Percentiles rank a stretch among this genome's conserved stretches.
Evolutionary conservation across 768 basidiomycete genomes (phyloP).

Genomic region (Sporobolomyces roseus): DNA sequence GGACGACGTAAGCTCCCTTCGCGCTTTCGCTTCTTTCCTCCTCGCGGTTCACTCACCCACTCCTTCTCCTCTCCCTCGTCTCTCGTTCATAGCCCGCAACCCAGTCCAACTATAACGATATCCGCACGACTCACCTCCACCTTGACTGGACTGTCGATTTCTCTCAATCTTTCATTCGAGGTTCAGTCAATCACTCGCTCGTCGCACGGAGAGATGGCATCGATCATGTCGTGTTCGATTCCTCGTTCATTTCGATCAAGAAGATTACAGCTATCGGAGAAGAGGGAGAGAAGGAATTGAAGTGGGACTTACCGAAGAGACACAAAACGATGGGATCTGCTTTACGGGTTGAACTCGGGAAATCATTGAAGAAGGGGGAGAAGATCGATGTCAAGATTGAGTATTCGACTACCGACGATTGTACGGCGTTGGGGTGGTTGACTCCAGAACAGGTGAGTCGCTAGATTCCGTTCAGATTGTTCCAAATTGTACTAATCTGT

Average conservation of each 20-base stretch:
- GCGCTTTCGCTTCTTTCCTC: not conserved
- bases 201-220: conserved; percentile 57
- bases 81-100: conserved; percentile 56
- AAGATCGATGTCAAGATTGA: conserved; percentile 54
- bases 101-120: conserved; percentile 71
- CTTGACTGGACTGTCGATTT: conserved; percentile 82
- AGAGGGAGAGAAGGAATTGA: conserved; percentile 48
- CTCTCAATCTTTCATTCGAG: conserved; percentile 58
- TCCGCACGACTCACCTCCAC: conserved; percentile 63
- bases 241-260: conserved; percentile 62
- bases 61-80: not conserved
- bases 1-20: conserved; percentile 6
- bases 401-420: conserved; percentile 70
- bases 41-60: not conserved
- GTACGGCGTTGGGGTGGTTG: conserved; percentile 82
- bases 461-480: not conserved
- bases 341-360: conserved; percentile 60
- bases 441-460: conserved; percentile 60
- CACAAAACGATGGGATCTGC: conserved; percentile 75
- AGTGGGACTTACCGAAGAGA: conserved; percentile 60
- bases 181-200: conserved; percentile 64
- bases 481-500: not conserved
- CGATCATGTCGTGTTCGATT: conserved; percentile 59
- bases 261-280: conserved; percentile 54
- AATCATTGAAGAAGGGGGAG: conserved; percentile 52